Evolutionary conservation across 1,284 basidiomycete genomes (phyloP).

Genomic region (Pascua guehoae): DNA sequence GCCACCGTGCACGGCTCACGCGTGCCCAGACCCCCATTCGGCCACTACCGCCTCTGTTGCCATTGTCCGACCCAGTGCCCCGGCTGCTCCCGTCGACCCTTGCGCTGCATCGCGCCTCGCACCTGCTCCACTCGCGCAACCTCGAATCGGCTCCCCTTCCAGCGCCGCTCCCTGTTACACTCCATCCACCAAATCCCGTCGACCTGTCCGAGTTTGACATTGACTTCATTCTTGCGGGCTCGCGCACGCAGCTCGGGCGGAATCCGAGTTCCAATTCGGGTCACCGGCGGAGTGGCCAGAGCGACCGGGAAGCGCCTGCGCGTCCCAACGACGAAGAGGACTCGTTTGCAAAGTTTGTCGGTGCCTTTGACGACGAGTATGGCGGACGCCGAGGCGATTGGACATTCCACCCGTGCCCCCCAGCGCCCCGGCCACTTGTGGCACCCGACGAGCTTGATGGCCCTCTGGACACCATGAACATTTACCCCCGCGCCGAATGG

Average conservation of each 20-base stretch:
- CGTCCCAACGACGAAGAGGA: conserved; percentile 46
- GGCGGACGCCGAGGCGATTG: conserved; percentile 50
- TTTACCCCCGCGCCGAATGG: conserved; percentile 36
- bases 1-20: not conserved
- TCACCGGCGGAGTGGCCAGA: not conserved
- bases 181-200: conserved; percentile 48
- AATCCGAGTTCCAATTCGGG: conserved; percentile 5
- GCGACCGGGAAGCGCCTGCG: not conserved
- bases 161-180: conserved; percentile 44
- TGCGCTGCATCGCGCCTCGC: conserved; percentile 47
- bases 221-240: conserved; percentile 51
- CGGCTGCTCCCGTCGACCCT: conserved; percentile 46
- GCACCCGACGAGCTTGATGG: not conserved
- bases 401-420: conserved; percentile 43
- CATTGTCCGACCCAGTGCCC: conserved; percentile 49
- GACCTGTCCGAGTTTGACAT: conserved; percentile 52
- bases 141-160: conserved; percentile 46
- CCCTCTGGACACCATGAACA: not conserved
- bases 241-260: conserved; percentile 36
- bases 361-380: conserved; percentile 51
- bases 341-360: conserved; percentile 51
- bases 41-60: conserved; percentile 46
- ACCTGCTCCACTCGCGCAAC: conserved; percentile 44
- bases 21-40: conserved; percentile 18
- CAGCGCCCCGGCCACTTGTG: not conserved